Percentiles rank a stretch among this genome's conserved stretches.
phyloP scores from a whole-genome alignment of 176 grass and related monocot genomes.

The Aegilops tauschii region DNA sequence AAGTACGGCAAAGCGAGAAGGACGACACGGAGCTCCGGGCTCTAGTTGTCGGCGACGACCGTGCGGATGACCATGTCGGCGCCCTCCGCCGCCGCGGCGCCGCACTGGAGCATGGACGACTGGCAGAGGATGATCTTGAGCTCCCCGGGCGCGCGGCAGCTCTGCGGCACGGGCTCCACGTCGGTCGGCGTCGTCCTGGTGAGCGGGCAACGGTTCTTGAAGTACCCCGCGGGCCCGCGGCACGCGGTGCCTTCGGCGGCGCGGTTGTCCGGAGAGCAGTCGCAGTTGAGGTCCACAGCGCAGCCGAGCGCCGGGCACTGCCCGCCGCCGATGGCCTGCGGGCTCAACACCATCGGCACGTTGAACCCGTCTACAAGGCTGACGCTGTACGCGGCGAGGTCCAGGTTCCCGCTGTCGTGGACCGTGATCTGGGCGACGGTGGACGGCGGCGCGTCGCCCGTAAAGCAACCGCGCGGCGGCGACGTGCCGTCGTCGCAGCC shows the following conservation, averaged over 20 bases:
- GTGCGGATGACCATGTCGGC: constrained; percentile 39
- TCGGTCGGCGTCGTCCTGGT: constrained; percentile 41
- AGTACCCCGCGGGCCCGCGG: constrained; percentile 19
- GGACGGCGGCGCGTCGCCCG: constrained; percentile 26
- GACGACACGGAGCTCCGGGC: not conserved
- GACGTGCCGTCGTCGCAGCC: constrained; percentile 33
- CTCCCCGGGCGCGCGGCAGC: constrained; percentile 46
- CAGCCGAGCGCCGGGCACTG: constrained; percentile 41
- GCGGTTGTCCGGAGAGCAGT: constrained; percentile 26
- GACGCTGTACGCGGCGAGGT: constrained; percentile 39
- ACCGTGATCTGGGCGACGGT: constrained; percentile 31
- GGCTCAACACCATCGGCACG: constrained; percentile 45
- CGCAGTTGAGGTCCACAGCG: constrained; percentile 38
- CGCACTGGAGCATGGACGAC: constrained; percentile 6
- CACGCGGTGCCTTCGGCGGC: constrained; percentile 33
- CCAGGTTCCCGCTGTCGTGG: constrained; percentile 25
- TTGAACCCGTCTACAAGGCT: constrained; percentile 63
- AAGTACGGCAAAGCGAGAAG: not conserved
- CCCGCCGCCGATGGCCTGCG: constrained; percentile 30
- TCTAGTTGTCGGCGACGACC: constrained; percentile 39
- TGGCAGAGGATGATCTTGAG: constrained; percentile 53
- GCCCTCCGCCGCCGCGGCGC: not conserved
- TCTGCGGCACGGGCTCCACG: constrained; percentile 53
- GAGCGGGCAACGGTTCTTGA: constrained; percentile 36
- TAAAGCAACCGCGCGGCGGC: constrained; percentile 27